These are phyloP conservation scores for Agaricus sinodeliciosus DNA, from an alignment of 768 basidiomycete genomes.

Conservation along the genomic window DNA sequence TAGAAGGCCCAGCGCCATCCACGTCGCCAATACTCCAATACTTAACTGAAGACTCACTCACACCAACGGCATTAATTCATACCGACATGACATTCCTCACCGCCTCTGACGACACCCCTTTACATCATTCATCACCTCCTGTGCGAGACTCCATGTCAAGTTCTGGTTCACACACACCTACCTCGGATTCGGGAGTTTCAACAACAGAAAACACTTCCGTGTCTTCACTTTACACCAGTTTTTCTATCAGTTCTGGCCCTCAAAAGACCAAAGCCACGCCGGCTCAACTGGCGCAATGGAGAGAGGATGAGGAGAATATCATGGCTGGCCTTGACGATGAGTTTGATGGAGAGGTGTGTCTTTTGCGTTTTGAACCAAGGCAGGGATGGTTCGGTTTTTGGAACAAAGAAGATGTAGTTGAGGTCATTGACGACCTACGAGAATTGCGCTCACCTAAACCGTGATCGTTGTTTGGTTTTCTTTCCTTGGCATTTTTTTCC, in stretches of 20 bases:
- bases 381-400: conserved; percentile 24
- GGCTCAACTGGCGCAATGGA: not conserved
- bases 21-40: conserved; percentile 8
- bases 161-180: not conserved
- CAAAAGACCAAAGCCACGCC: not conserved
- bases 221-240: not conserved
- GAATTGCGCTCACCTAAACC: conserved; percentile 16
- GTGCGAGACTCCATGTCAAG: not conserved
- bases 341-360: conserved; percentile 1
- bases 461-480: not conserved
- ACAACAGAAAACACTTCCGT: not conserved
- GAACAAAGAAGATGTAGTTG: conserved; percentile 19
- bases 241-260: not conserved
- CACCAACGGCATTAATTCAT: not conserved
- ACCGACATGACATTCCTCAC: not conserved
- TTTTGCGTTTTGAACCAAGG: conserved; percentile 9
- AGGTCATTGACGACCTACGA: conserved; percentile 23
- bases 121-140: not conserved
- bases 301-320: not conserved
- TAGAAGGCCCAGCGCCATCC: conserved; percentile 16
- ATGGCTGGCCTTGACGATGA: not conserved
- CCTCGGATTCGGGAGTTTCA: not conserved
- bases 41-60: conserved; percentile 4
- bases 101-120: not conserved
- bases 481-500: not conserved